Evolutionary conservation across 306 rosid genomes (phyloP), one percentile per base, ranked within the genome.

Genomic region (Castanopsis chinensis): DNA sequence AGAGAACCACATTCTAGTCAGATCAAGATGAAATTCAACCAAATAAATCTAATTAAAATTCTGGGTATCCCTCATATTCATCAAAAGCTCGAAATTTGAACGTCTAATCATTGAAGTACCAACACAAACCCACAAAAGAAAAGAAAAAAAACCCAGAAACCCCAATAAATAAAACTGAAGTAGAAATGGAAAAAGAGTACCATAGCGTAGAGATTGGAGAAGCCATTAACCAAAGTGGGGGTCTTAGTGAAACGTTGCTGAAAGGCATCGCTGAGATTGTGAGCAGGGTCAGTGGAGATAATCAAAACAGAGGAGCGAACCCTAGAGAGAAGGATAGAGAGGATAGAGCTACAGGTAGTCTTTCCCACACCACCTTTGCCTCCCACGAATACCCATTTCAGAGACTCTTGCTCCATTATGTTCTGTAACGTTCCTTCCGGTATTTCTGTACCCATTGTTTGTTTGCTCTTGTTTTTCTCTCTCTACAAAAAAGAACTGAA

Each of bases 321-420:
- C 54, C 81, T 54, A 45, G 99, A 77, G 68, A 95, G 92, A 77
- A 92, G 98, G 71, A 91, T 91, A 33, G 99, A 91, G 58, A 95
- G 80, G 74, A 95, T 95, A 32, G 99, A 95, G 77, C 99, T 93
- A 72, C 98, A 91, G 2, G 99, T 95, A 37, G 99, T 95, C 79
- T 95, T 95, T 0, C 99, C 99, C 1, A 95, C 99, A 17, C 98
- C 99, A 9, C 98, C 99, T 83, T 95, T 95, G 74, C 99, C 99
- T 4, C 99, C 98, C 5, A 95, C 99, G 76, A 95, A 95, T 53
- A 95, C 92, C 99, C 99, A 95, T 86, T 95, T 95, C 19, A 95
- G 93, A 25, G 74, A 30, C n/a, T 93, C 96, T 82, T 96, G 96
- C 45, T 91, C 94, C 80, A 96, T 81, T 57, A 93, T 51, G 88